Evolutionary conservation across 106 monocot species (phyloP).

Genomic region (Apostasia shenzhenica): DNA sequence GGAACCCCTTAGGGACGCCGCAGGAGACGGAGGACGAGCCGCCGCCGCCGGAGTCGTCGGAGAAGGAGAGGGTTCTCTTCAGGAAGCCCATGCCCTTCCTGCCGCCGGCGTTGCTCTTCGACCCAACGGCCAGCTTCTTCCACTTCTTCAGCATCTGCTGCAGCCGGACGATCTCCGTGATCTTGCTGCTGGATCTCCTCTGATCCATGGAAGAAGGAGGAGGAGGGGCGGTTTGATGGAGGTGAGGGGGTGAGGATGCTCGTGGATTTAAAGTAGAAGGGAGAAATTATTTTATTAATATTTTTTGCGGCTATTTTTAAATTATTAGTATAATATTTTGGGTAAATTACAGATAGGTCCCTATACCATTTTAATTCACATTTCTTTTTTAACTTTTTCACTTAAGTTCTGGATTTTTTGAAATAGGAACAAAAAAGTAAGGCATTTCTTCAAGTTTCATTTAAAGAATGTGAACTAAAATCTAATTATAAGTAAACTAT

Average conservation of each 20-base stretch:
- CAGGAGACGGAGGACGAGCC: constrained; percentile 12
- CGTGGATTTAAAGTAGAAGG: constrained; percentile 21
- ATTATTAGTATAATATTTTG: background rate
- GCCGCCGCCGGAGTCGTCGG: constrained; percentile 16
- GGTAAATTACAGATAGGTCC: background rate
- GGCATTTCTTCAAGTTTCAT: no score
- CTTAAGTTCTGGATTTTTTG: background rate
- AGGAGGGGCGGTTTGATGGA: background rate
- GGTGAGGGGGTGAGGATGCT: constrained; percentile 3
- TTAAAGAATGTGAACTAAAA: no score
- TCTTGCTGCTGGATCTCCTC: constrained; percentile 62
- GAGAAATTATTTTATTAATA: constrained; percentile 1
- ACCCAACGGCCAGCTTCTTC: constrained; percentile 68
- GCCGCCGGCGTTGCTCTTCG: constrained; percentile 22
- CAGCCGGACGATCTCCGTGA: constrained; percentile 73
- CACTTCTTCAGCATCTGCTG: constrained; percentile 86
- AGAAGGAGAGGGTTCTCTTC: constrained; percentile 64
- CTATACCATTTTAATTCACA: constrained; percentile 9
- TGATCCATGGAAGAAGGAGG: constrained; percentile 26
- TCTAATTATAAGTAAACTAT: no score
- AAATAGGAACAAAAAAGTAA: background rate
- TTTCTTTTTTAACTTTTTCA: background rate
- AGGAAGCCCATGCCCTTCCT: constrained; percentile 69
- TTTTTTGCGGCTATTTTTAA: background rate
- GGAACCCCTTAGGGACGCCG: constrained; percentile 37